Evolutionary conservation across 2,329 filamentous ascomycete genomes (phyloP).

Genomic region (Simplicillium aogashimaense): DNA sequence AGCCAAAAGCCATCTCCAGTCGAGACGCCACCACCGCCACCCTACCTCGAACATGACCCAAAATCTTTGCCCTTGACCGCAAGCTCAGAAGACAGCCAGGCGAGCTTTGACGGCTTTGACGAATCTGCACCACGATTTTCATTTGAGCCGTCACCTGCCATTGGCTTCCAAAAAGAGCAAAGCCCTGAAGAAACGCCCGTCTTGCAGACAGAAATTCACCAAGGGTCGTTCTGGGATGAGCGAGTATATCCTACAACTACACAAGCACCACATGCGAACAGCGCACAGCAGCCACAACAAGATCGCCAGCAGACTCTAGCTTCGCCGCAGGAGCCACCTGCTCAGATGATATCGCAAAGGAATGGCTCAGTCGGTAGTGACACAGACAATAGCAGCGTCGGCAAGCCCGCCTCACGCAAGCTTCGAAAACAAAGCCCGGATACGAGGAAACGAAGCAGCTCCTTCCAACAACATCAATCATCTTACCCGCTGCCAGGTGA

Average conservation of each 20-base stretch:
- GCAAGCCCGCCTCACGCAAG: constrained; percentile 14
- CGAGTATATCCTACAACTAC: constrained; percentile 2
- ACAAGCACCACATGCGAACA: background rate
- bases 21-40: constrained; percentile 14
- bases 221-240: background rate
- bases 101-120: constrained; percentile 8
- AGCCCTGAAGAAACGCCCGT: background rate
- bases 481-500: constrained; percentile 13
- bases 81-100: background rate
- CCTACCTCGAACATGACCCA: constrained; percentile 6
- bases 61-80: background rate
- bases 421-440: constrained; percentile 20
- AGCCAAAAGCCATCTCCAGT: constrained; percentile 7
- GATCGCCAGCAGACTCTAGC: background rate
- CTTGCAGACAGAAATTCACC: constrained; percentile 3
- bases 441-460: constrained; percentile 21
- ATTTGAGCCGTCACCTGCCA: background rate
- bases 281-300: background rate
- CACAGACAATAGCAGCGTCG: constrained; percentile 5
- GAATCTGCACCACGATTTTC: background rate
- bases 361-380: background rate
- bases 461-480: constrained; percentile 15
- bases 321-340: constrained; percentile 9
- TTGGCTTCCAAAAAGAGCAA: no score
- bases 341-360: constrained; percentile 2